Evolutionary conservation across 306 rosid species (phyloP), one percentile per base, ranked within the genome.

Genomic region (Carpinus fangiana): DNA sequence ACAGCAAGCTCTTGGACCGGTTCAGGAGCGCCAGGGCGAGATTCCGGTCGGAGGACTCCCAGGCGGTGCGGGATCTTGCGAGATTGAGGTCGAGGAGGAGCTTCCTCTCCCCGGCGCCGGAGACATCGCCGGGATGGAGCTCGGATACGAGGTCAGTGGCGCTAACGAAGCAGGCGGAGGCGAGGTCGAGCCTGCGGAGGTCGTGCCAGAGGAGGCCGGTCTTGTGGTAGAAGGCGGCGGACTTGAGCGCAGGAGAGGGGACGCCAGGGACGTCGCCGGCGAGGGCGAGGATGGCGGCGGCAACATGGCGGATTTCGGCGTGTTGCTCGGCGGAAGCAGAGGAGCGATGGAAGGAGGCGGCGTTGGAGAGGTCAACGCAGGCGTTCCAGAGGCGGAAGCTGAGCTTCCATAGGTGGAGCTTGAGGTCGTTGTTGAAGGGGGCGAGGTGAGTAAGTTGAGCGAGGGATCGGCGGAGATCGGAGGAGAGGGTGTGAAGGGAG

Each of bases 311-410:
- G 82, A 95, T 96, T 73, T 82, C 81, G 70, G 95, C 97, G 17
- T 87, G 93, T 31, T 82, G 90, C 69, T 81, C 85, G 4, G 77
- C 31, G 72, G 59, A 73, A n/a, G 81, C 6, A 54, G 90, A 78
- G 38, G 87, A 82, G 69, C 86, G 88, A 82, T 80, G 89, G 70
- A 82, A 46, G n/a, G 92, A 18, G 14, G 89, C 21, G 50, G 97
- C 85, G 82, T 95, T 95, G 80, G 96, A 90, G 84, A 92, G 89
- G 70, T 95, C 98, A 61, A 95, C 97, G 70, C 98, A 95, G 10
- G 91, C 86, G 62, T 95, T 95, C 98, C 98, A 95, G 80, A 95
- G 97, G 76, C 97, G 98, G 75, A 86, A 95, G 68, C 96, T 89
- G 79, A 95, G 93, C 72, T 95, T 95, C 98, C 98, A 95, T 21